Conservation (phyloP, 164 flowering plant species). For the Stephania yunnanensis region DNA sequence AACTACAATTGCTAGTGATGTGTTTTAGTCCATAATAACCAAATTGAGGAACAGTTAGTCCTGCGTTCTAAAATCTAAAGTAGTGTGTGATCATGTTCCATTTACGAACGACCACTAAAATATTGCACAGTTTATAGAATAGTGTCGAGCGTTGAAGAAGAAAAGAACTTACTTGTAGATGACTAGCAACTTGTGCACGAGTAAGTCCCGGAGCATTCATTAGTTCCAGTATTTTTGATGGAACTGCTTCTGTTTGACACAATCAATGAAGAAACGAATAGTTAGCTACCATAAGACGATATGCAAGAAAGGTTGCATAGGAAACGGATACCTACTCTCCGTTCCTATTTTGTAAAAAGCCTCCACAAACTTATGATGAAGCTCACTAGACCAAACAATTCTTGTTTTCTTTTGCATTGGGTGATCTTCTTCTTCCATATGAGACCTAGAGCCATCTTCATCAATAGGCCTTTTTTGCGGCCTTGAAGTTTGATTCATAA, state of each 20-base stretch:
- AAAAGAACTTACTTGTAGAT: constrained; percentile 33
- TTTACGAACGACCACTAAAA: background rate
- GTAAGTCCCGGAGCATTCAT: constrained; percentile 31
- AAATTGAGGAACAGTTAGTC: background rate
- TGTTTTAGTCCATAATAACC: background rate
- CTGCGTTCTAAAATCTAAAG: too few relatives aligned
- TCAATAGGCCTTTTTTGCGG: constrained; percentile 3
- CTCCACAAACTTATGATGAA: constrained; percentile 26
- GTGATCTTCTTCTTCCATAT: constrained; percentile 8
- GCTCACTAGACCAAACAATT: constrained; percentile 22
- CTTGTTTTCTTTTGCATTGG: constrained; percentile 20
- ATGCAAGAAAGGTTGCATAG: background rate
- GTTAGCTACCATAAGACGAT: background rate
- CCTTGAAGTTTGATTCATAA: background rate
- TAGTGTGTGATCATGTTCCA: background rate
- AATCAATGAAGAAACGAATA: background rate
- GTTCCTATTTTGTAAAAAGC: constrained; percentile 24
- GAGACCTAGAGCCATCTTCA: constrained; percentile 8
- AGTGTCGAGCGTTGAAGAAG: background rate
- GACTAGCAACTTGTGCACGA: constrained; percentile 37
- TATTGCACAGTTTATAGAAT: background rate
- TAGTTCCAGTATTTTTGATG: constrained; percentile 27
- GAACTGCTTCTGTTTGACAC: constrained; percentile 28
- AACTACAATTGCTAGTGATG: background rate
- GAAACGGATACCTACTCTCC: constrained; percentile 20